A percentile compares a stretch with the other conserved stretches of the same genome.
Conservation (phyloP, 106 monocot genomes). For the Dioscorea dumetorum region DNA sequence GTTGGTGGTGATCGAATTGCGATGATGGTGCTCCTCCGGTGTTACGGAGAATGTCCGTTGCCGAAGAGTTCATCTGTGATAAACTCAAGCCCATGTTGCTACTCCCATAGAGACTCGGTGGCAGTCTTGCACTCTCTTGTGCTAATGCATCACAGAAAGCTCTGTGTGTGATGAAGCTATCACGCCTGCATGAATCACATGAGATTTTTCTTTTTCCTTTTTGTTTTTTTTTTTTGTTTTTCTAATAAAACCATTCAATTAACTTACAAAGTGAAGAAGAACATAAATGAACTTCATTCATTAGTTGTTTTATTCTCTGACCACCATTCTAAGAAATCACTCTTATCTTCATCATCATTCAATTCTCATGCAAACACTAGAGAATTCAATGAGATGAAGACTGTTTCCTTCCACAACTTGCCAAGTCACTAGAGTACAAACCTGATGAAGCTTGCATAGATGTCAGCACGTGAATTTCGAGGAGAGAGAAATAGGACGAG, state of each 20-base stretch:
- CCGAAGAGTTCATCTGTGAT: not conserved
- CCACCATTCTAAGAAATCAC: no score
- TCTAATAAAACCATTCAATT: no score
- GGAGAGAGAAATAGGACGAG: no score
- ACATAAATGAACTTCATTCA: no score
- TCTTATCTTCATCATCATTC: no score
- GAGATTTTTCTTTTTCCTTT: no score
- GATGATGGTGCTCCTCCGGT: conserved; percentile 7
- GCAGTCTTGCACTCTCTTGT: conserved; percentile 27
- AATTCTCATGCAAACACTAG: not conserved
- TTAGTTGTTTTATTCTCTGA: no score
- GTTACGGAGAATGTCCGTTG: conserved; percentile 19
- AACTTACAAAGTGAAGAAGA: no score
- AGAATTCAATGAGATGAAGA: conserved; percentile 2
- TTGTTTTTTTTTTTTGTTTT: no score
- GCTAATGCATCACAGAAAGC: conserved; percentile 33
- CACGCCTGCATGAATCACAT: conserved; percentile 14
- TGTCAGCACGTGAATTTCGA: conserved; percentile 3
- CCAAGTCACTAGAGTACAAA: conserved; percentile 23
- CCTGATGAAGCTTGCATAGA: conserved; percentile 1
- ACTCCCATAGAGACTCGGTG: conserved; percentile 8
- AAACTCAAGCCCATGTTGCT: conserved; percentile 3
- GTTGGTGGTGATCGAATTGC: conserved; percentile 13
- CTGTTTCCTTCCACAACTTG: not conserved
- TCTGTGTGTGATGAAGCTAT: conserved; percentile 42